Base-by-base conservation (phyloP, 805 yeast genomes). In the Lipomyces sp. region DNA sequence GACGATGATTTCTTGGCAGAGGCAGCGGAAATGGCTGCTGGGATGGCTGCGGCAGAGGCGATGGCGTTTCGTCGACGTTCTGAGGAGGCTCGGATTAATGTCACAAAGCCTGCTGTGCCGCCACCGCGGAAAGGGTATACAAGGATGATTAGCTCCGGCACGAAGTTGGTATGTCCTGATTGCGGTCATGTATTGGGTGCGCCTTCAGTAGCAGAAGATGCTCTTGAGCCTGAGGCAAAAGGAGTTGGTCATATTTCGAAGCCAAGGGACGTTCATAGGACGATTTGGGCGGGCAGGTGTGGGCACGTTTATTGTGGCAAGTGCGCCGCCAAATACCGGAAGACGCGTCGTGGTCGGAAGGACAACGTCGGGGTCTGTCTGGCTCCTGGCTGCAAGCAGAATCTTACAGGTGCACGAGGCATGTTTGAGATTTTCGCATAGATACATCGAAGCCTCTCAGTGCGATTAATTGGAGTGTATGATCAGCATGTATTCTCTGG, bases 221-320 rank as follows among this genome's bases (percentile, higher is more conserved):
- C 45, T 55, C n/a, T 24, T 51, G 59, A 63, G 45, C 48, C 53
- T 56, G 15, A 35, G 45, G 18, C 42, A 13, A 2, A 54, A 15
- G 55, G 42, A 53, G 37, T 7, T 11, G 7, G 45, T 10, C 18
- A 34, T 13, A 37, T n/a, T 29, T 35, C 33, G 35, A 29, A 18
- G 45, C 48, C 33, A 50, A 59, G 33, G 62, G 60, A 45, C 13
- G 6, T 59, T 6, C 63, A 61, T 45, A 37, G 53, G 7, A 54
- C 42, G 51, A 64, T 69, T 39, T 69, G 69, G 64, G 63, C 60
- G 10, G 67, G 64, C 5, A 60, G 54, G 33, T 69, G 72, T 59
- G 71, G 71, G 3, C 72, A 69, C 37, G 70, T 65, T 5, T 69
- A 68, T 24, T 69, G 72, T 39, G 72, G 72, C 2, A 33, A 32